phyloP scores from a whole-genome alignment of 805 yeast species.

The Saccharomycopsis schoenii region DNA sequence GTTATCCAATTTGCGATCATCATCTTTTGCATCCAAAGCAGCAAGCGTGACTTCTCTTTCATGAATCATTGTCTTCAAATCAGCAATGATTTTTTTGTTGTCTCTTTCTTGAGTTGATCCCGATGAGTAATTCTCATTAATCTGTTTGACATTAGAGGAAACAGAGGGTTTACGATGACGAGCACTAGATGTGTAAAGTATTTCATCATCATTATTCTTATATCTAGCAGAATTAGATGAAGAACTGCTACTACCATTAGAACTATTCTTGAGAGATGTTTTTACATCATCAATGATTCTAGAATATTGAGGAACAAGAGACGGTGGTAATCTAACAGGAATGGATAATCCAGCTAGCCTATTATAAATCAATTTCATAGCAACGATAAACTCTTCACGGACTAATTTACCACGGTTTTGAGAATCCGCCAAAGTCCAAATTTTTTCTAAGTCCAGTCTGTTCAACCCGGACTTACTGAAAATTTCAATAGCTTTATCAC shows the following conservation, averaged over 20 bases:
- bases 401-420: constrained; percentile 75
- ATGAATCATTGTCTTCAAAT: constrained; percentile 52
- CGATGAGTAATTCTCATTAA: constrained; percentile 31
- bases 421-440: constrained; percentile 84
- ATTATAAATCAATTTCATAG: constrained; percentile 94
- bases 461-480: constrained; percentile 86
- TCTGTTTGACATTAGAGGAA: constrained; percentile 15
- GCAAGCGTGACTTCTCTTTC: constrained; percentile 65
- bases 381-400: constrained; percentile 87
- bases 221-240: constrained; percentile 32
- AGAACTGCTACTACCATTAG: background rate
- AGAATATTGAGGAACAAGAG: constrained; percentile 79
- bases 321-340: constrained; percentile 78
- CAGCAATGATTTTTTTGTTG: constrained; percentile 32
- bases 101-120: constrained; percentile 15
- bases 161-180: constrained; percentile 37
- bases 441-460: constrained; percentile 75
- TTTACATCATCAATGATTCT: constrained; percentile 67
- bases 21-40: constrained; percentile 59
- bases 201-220: constrained; percentile 65
- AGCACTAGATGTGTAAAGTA: constrained; percentile 62
- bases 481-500: constrained; percentile 72
- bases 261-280: constrained; percentile 33
- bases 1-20: constrained; percentile 27
- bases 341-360: constrained; percentile 81